Percentiles rank a stretch among this genome's conserved stretches.
phyloP scores from a whole-genome alignment of 2,329 filamentous ascomycete species.

The Monosporascus sp. region DNA sequence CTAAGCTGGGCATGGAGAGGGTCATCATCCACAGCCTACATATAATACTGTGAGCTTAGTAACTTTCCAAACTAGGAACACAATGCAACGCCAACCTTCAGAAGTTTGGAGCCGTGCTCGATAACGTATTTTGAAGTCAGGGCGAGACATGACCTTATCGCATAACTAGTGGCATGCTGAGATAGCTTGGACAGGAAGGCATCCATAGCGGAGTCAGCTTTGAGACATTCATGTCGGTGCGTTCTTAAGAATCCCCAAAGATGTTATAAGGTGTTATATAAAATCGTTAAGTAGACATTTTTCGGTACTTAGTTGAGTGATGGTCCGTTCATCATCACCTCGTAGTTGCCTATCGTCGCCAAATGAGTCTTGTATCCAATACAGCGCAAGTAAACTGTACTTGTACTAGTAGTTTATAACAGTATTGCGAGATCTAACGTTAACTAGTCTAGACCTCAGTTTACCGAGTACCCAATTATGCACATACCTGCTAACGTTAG shows the following conservation, averaged over 20 bases:
- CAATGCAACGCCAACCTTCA: constrained; percentile 42
- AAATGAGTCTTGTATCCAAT: not conserved
- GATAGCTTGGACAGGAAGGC: constrained; percentile 49
- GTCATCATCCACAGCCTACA: constrained; percentile 61
- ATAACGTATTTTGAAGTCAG: constrained; percentile 84
- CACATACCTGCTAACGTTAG: too few relatives aligned
- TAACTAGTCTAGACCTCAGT: not conserved
- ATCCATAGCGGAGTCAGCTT: constrained; percentile 56
- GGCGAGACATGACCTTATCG: constrained; percentile 79
- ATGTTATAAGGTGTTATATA: not conserved
- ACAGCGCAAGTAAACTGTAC: too few relatives aligned
- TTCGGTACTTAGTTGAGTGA: not conserved
- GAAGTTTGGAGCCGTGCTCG: constrained; percentile 69
- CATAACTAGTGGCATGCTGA: constrained; percentile 82
- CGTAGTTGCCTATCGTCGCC: not conserved
- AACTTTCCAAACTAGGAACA: not conserved
- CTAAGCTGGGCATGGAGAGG: constrained; percentile 64
- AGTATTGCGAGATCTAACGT: too few relatives aligned
- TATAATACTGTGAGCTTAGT: not conserved
- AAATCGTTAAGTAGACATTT: not conserved
- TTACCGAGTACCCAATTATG: not conserved
- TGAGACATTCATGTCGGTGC: constrained; percentile 3
- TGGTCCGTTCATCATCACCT: not conserved
- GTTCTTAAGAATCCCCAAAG: not conserved
- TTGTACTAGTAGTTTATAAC: too few relatives aligned